These are phyloP conservation scores for Rasamsonia emersonii DNA, from an alignment of 2,329 filamentous ascomycete species.

Conservation along the genomic window DNA sequence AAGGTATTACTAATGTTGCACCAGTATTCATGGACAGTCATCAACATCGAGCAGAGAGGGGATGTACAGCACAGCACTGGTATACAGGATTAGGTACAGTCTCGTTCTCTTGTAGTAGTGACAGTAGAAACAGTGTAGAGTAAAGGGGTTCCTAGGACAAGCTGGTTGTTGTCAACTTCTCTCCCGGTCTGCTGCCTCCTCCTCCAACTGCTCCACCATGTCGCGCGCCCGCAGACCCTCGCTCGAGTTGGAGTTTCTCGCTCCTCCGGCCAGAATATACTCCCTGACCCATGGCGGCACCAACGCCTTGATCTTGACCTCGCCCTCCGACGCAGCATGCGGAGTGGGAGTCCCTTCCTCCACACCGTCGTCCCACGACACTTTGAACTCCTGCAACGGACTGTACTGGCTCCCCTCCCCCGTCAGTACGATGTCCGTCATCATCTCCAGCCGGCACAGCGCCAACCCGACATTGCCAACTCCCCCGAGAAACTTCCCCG, in stretches of 20 bases:
- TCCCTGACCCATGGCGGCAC: conserved; percentile 66
- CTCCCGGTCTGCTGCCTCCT: conserved; percentile 22
- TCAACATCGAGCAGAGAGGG: too few relatives aligned
- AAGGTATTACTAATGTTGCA: too few relatives aligned
- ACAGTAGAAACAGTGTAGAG: too few relatives aligned
- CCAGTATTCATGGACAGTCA: too few relatives aligned
- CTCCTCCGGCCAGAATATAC: conserved; percentile 30
- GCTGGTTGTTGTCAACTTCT: too few relatives aligned
- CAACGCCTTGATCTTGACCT: conserved; percentile 64
- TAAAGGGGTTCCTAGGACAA: too few relatives aligned
- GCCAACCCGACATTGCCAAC: conserved; percentile 82
- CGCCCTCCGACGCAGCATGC: conserved; percentile 26
- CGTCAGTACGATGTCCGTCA: conserved; percentile 71
- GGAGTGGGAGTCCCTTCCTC: conserved; percentile 20
- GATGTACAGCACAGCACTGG: too few relatives aligned
- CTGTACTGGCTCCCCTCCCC: conserved; percentile 56
- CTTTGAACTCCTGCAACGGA: conserved; percentile 53
- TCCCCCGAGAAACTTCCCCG: conserved; percentile 71
- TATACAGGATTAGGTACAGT: too few relatives aligned
- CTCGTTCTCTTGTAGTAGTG: too few relatives aligned
- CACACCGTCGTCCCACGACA: conserved; percentile 42
- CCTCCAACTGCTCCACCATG: conserved; percentile 29
- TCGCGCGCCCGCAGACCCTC: conserved; percentile 27
- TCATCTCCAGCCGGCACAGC: conserved; percentile 78
- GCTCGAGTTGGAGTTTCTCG: conserved; percentile 24